phyloP scores from a whole-genome alignment of 2,329 filamentous ascomycete genomes.

The Cladosporium cucumerinum region DNA sequence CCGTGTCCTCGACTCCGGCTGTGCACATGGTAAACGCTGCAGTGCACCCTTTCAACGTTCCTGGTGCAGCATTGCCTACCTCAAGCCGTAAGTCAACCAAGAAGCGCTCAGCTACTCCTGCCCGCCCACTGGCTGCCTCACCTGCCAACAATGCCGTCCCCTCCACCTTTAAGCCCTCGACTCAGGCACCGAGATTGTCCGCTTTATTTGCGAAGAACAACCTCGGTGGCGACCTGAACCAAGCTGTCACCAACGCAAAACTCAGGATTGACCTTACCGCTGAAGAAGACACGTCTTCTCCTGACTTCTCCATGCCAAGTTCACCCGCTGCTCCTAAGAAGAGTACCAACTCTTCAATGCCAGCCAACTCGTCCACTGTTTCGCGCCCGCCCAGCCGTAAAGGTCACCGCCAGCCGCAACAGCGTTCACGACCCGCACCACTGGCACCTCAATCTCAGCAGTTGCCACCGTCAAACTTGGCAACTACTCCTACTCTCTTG shows the following conservation, averaged over 20 bases:
- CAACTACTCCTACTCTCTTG: slow-evolving; percentile 9
- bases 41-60: slow-evolving; percentile 32
- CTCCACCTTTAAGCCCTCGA: slow-evolving; percentile 36
- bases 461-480: not conserved
- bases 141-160: slow-evolving; percentile 2
- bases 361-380: not conserved
- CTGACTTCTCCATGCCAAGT: slow-evolving; percentile 7
- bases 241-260: slow-evolving; percentile 30
- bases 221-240: slow-evolving; percentile 38
- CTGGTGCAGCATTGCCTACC: slow-evolving; percentile 18
- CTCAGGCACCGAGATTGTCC: slow-evolving; percentile 42
- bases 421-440: slow-evolving; percentile 30
- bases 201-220: slow-evolving; percentile 40
- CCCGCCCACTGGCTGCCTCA: slow-evolving; percentile 18
- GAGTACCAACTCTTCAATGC: slow-evolving; percentile 2
- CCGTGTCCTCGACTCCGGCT: not conserved
- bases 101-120: slow-evolving; percentile 10
- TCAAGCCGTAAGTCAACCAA: slow-evolving; percentile 19
- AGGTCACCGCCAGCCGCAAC: slow-evolving; percentile 27
- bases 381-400: slow-evolving; percentile 30
- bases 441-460: slow-evolving; percentile 23
- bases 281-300: slow-evolving; percentile 30
- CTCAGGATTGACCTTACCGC: slow-evolving; percentile 34
- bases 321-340: slow-evolving; percentile 10
- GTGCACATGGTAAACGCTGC: slow-evolving; percentile 16